Evolutionary conservation across 108 stramenopile genomes (phyloP).

Genomic region (Stephanodiscus triporus): DNA sequence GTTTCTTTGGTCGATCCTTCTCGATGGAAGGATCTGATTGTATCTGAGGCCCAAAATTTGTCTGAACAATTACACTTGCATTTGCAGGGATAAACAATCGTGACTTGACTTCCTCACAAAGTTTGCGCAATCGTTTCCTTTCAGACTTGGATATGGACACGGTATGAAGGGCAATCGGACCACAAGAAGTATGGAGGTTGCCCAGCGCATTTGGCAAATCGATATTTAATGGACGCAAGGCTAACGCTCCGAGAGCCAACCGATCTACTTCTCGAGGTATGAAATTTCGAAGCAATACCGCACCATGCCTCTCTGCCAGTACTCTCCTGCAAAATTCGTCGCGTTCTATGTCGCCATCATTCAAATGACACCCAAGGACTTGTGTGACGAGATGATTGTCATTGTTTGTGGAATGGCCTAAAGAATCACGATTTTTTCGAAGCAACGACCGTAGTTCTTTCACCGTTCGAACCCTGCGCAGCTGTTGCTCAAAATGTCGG

Average conservation of each 20-base stretch:
- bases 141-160: neutral
- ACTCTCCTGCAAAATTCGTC: constrained; percentile 12
- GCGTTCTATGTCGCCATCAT: constrained; percentile 24
- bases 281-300: constrained; percentile 45
- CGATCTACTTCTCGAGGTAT: constrained; percentile 46
- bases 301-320: constrained; percentile 45
- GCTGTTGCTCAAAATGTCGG: constrained; percentile 33
- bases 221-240: constrained; percentile 41
- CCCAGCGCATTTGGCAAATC: constrained; percentile 14
- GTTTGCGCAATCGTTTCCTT: constrained; percentile 17
- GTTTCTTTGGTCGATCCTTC: constrained; percentile 29
- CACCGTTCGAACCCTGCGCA: constrained; percentile 36
- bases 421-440: constrained; percentile 26
- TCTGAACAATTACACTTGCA: constrained; percentile 39
- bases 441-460: constrained; percentile 30
- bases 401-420: neutral
- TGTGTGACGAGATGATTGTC: constrained; percentile 20
- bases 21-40: constrained; percentile 7
- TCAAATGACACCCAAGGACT: constrained; percentile 35
- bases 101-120: constrained; percentile 43
- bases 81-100: constrained; percentile 21
- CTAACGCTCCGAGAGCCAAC: constrained; percentile 39
- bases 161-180: neutral
- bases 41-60: constrained; percentile 47
- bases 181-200: neutral